phyloP scores from a whole-genome alignment of 805 yeast species.

The Cyberlindnera saturnus region DNA sequence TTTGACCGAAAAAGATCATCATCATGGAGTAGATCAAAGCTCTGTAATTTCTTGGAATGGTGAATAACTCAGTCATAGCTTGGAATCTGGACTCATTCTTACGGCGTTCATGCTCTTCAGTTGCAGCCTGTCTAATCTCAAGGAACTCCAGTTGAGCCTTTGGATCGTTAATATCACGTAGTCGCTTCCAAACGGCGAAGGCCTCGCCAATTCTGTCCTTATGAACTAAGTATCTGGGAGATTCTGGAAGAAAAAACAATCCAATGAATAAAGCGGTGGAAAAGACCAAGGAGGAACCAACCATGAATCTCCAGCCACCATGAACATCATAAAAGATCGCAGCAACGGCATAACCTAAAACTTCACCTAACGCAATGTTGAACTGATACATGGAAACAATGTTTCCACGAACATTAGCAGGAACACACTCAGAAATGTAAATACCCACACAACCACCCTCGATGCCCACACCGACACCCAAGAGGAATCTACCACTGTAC shows the following conservation, averaged over 20 bases:
- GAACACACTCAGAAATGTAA: constrained; percentile 56
- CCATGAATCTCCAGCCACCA: constrained; percentile 62
- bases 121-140: constrained; percentile 49
- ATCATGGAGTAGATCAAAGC: constrained; percentile 51
- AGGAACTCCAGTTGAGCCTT: constrained; percentile 47
- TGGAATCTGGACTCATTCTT: constrained; percentile 31
- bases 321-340: constrained; percentile 52
- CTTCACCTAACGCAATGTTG: constrained; percentile 62
- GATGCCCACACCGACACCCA: constrained; percentile 62
- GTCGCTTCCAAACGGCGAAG: constrained; percentile 47
- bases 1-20: constrained; percentile 57
- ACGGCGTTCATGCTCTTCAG: constrained; percentile 37
- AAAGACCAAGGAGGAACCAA: constrained; percentile 57
- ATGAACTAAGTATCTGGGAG: constrained; percentile 51
- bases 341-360: constrained; percentile 56
- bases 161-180: constrained; percentile 41
- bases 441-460: constrained; percentile 63
- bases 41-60: constrained; percentile 53
- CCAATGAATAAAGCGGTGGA: constrained; percentile 47
- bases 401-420: constrained; percentile 52
- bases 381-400: constrained; percentile 59
- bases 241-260: constrained; percentile 51
- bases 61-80: constrained; percentile 45
- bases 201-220: constrained; percentile 48
- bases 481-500: constrained; percentile 52